These are phyloP conservation scores for Gaeumannomyces sp. DNA, from an alignment of 2,329 filamentous ascomycete species.

Conservation along the genomic window DNA sequence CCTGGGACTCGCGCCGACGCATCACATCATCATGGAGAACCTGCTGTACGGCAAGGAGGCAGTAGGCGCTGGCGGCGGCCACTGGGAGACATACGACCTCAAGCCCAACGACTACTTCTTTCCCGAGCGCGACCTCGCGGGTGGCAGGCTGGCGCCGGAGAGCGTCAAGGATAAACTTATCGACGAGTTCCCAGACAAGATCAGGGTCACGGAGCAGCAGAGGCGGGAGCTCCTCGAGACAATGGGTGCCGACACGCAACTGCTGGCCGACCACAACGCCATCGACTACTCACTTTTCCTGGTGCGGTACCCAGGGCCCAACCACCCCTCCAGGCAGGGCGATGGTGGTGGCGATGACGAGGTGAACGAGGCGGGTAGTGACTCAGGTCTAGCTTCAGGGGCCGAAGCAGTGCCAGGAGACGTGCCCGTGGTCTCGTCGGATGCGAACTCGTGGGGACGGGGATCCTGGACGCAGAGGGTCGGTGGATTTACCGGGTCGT, in stretches of 20 bases:
- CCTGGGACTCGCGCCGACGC: conserved; percentile 56
- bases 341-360: conserved; percentile 20
- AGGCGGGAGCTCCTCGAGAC: conserved; percentile 49
- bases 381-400: conserved; percentile 18
- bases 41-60: conserved; percentile 49
- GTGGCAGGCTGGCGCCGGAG: conserved; percentile 55
- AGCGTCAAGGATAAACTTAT: conserved; percentile 60
- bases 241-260: conserved; percentile 55
- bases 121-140: conserved; percentile 64
- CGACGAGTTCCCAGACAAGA: conserved; percentile 61
- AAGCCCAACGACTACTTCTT: conserved; percentile 73
- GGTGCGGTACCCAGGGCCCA: conserved; percentile 35
- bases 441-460: conserved; percentile 51
- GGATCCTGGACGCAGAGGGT: conserved; percentile 53
- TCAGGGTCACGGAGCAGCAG: conserved; percentile 48
- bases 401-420: conserved; percentile 15
- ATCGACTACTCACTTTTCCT: conserved; percentile 74
- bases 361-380: conserved; percentile 9
- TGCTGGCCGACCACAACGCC: conserved; percentile 56
- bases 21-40: conserved; percentile 77
- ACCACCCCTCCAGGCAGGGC: neutral
- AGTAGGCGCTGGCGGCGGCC: conserved; percentile 16
- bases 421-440: conserved; percentile 26
- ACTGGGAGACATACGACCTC: conserved; percentile 68
- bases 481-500: conserved; percentile 62